Evolutionary conservation across 345 rosid genomes (phyloP), one percentile per base, ranked within the genome.

Genomic region (Luvunga scandens): DNA sequence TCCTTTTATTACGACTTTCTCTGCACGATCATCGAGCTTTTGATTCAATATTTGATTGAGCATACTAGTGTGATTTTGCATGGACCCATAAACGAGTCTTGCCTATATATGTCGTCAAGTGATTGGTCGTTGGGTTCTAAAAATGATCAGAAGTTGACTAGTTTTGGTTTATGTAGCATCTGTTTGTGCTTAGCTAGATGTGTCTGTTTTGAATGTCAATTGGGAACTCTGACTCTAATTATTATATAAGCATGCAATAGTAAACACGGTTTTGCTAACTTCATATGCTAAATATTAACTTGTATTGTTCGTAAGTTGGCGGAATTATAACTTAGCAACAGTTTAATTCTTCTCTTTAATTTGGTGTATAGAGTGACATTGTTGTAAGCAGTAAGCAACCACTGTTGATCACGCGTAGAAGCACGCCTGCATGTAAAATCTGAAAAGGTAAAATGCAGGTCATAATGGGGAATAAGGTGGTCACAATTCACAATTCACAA

Each of bases 141-240:
- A 53, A 81, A 61, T 45, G 12, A 14, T 45, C 50, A 12, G 7
- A 53, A 53, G 56, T 50, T 16, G 57, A 53, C 22, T 53, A 18
- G 16, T 53, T 86, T 86, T 88, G 93, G 79, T 76, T 83, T 81
- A 77, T 66, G 27, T 63, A 38, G 1, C 77, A 79, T 39, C 78
- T 38, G 48, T 77, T 82, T 75, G 69, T 75, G 81, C 65, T 72
- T 71, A 72, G 45, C 45, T 39, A 45, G 85, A 77, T 4, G 8
- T 9, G 42, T 39, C 6, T 34, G 66, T 34, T 30, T 53, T 62
- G 75, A 48, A 1, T 7, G 28, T 61, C 13, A 13, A 28, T 61
- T 2, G 3, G 50, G 50, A 13, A 13, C 50, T 45, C 50, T 45
- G 50, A 45, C 13, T 13, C 0, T 45, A 45, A 12, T 45, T 45